A percentile compares a stretch with the other conserved stretches of the same genome.
Conservation (phyloP, 805 yeast genomes). For the Metschnikowia lunata region DNA sequence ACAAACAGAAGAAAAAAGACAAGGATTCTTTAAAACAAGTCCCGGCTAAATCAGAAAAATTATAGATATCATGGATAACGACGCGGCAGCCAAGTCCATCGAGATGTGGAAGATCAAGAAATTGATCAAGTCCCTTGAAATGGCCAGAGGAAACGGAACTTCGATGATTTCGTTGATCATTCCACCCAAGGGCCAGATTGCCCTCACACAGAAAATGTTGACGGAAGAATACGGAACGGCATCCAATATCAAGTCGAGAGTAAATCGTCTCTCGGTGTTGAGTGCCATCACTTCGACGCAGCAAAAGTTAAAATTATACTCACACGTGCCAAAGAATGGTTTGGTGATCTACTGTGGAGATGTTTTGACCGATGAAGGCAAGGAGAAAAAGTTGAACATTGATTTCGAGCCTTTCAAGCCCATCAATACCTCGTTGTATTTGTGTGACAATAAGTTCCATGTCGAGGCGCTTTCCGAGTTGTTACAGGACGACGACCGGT, state of each 20-base stretch:
- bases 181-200: conserved; percentile 92
- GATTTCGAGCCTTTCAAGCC: conserved; percentile 99
- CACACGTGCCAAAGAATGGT: conserved; percentile 89
- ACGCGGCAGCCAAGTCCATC: conserved; percentile 83
- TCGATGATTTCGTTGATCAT: conserved; percentile 96
- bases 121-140: conserved; percentile 78
- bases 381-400: conserved; percentile 92
- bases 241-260: conserved; percentile 95
- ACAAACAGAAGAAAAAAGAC: no score
- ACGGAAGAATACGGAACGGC: conserved; percentile 99
- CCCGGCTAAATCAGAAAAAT: no score
- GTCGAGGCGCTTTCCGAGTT: conserved; percentile 94
- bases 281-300: conserved; percentile 98
- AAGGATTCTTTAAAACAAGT: no score
- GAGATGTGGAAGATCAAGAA: conserved; percentile 99
- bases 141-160: conserved; percentile 97
- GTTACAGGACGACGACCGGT: conserved; percentile 90
- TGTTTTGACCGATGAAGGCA: conserved; percentile 93
- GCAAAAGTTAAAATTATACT: conserved; percentile 89
- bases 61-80: conserved; percentile 13
- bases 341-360: conserved; percentile 98
- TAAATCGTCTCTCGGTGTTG: conserved; percentile 88
- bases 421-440: conserved; percentile 88
- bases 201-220: conserved; percentile 82
- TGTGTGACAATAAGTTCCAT: conserved; percentile 98